These are phyloP conservation scores for Cucurbitaria berberidis DNA, from an alignment of 2,329 filamentous ascomycete genomes.

Conservation along the genomic window DNA sequence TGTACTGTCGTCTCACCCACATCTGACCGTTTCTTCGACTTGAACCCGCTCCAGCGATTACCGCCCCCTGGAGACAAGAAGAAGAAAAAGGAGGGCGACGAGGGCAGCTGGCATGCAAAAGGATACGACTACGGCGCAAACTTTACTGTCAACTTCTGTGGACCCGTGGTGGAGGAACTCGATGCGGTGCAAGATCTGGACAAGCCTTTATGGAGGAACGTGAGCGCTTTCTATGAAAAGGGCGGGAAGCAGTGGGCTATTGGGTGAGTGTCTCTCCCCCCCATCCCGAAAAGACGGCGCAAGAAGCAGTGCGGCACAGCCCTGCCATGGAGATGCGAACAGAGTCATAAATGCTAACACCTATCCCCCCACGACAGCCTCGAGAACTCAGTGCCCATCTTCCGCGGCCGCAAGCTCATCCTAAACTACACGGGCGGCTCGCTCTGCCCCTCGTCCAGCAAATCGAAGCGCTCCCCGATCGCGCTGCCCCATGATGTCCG, in stretches of 20 bases:
- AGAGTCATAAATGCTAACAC: conserved; percentile 28
- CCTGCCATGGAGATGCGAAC: not conserved
- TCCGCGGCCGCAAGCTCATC: conserved; percentile 70
- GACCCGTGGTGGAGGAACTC: conserved; percentile 71
- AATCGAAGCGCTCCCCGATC: conserved; percentile 32
- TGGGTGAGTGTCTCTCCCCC: conserved; percentile 67
- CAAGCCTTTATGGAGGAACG: conserved; percentile 68
- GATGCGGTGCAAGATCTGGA: conserved; percentile 69
- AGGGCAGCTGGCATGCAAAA: conserved; percentile 67
- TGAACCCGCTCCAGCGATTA: conserved; percentile 62
- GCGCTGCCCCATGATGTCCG: conserved; percentile 33
- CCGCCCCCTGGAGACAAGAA: conserved; percentile 52
- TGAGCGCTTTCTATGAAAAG: conserved; percentile 77
- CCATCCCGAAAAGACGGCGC: not conserved
- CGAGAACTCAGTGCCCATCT: conserved; percentile 59
- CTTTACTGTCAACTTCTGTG: conserved; percentile 85
- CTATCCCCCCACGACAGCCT: conserved; percentile 49
- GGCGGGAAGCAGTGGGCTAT: conserved; percentile 74
- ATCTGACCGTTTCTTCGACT: conserved; percentile 68
- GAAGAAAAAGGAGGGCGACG: conserved; percentile 61
- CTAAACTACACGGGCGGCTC: conserved; percentile 60
- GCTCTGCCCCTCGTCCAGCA: conserved; percentile 48
- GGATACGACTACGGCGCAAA: conserved; percentile 81
- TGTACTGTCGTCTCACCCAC: conserved; percentile 68
- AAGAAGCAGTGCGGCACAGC: not conserved